Evolutionary conservation across 2,329 filamentous ascomycete species (phyloP).

Genomic region (Canariomyces notabilis): DNA sequence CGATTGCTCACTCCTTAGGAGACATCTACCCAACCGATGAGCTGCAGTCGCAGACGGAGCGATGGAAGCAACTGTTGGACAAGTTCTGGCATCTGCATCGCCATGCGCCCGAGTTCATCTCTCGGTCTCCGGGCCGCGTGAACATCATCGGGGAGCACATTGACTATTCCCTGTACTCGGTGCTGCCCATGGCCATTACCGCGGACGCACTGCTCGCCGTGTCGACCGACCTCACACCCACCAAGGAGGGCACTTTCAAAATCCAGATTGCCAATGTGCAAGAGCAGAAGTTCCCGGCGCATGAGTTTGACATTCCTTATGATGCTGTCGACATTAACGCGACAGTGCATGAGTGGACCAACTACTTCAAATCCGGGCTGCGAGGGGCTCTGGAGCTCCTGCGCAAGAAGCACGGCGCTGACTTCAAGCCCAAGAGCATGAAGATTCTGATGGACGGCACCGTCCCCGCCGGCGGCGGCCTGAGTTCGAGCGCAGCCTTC

Average conservation of each 20-base stretch:
- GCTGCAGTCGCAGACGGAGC: constrained; percentile 58
- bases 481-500: constrained; percentile 92
- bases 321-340: constrained; percentile 75
- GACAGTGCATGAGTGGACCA: constrained; percentile 86
- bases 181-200: constrained; percentile 91
- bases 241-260: constrained; percentile 50
- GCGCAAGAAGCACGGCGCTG: constrained; percentile 55
- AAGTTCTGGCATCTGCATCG: constrained; percentile 69
- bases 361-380: constrained; percentile 95
- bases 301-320: constrained; percentile 66
- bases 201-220: constrained; percentile 89
- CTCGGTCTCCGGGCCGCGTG: constrained; percentile 87
- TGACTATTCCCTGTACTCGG: constrained; percentile 95
- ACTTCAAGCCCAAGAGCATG: constrained; percentile 70
- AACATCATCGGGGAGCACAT: constrained; percentile 99
- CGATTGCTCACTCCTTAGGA: constrained; percentile 66
- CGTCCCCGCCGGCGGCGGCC: constrained; percentile 84
- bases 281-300: constrained; percentile 66
- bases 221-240: constrained; percentile 43
- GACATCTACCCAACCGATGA: constrained; percentile 81
- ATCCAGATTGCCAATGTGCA: constrained; percentile 79
- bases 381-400: constrained; percentile 75
- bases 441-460: constrained; percentile 86
- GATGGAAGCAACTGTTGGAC: constrained; percentile 71
- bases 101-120: constrained; percentile 69